Evolutionary conservation across 2,329 filamentous ascomycete species (phyloP).

Genomic region (Rhinocladiella similis): DNA sequence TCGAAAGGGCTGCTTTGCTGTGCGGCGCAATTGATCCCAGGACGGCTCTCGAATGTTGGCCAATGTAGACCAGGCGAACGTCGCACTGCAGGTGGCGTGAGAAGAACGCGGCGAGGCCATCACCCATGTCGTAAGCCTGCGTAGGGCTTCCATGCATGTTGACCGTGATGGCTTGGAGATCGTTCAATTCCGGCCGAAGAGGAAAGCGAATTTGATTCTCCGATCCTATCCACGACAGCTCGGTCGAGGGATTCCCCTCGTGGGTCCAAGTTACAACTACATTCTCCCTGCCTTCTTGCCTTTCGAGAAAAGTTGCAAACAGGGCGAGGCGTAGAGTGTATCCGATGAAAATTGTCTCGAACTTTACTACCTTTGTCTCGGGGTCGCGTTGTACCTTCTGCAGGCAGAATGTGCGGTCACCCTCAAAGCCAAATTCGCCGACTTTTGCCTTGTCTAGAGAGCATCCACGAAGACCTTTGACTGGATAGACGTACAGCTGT

Average conservation of each 20-base stretch:
- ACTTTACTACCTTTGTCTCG: constrained; percentile 17
- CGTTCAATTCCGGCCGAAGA: background rate
- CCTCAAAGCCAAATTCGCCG: constrained; percentile 3
- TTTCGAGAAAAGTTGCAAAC: constrained; percentile 10
- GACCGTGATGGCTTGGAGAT: background rate
- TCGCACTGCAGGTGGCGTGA: background rate
- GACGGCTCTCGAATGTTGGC: background rate
- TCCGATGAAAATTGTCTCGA: constrained; percentile 27
- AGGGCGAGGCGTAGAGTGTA: constrained; percentile 2
- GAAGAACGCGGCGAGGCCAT: constrained; percentile 1
- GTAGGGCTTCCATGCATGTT: constrained; percentile 6
- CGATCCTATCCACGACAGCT: background rate
- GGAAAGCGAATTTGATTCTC: constrained; percentile 3
- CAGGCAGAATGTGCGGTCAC: constrained; percentile 9
- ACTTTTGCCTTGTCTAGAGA: constrained; percentile 2
- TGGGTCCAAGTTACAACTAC: constrained; percentile 7
- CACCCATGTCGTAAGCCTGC: constrained; percentile 11
- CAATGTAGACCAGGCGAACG: constrained; percentile 6
- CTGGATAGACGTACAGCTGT: constrained; percentile 13
- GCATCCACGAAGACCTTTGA: constrained; percentile 20
- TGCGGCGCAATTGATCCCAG: constrained; percentile 9
- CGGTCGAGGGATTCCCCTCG: constrained; percentile 16
- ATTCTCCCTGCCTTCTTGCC: background rate
- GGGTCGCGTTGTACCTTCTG: constrained; percentile 20
- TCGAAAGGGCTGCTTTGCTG: constrained; percentile 5